Conservation (phyloP, 202 grass and related monocot species). For the Schoenoplectus tabernaemontani region DNA sequence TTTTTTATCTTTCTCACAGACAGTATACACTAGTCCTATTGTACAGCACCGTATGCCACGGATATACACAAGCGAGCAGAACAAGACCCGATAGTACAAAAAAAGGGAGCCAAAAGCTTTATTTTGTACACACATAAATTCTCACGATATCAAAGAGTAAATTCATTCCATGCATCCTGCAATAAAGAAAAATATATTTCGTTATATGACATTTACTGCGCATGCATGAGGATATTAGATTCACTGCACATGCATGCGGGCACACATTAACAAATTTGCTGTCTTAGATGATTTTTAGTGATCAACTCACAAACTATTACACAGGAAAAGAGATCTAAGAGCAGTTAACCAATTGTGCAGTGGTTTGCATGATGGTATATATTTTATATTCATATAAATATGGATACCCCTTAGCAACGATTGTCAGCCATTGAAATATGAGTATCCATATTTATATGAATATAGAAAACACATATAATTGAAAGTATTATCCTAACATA, state of each 20-base stretch:
- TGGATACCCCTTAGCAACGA: no score
- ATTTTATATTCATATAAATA: no score
- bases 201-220: neutral
- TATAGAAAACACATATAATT: no score
- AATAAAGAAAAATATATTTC: neutral
- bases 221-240: no score
- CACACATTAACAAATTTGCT: neutral
- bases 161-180: constrained; percentile 41
- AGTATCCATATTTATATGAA: no score
- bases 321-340: neutral
- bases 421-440: no score
- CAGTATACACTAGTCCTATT: neutral
- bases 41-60: neutral
- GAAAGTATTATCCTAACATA: no score
- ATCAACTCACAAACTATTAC: neutral
- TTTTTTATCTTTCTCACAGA: neutral
- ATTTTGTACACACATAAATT: neutral
- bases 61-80: neutral
- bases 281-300: neutral
- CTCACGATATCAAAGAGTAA: constrained; percentile 15
- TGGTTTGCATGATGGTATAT: neutral
- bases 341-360: neutral
- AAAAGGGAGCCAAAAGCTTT: neutral
- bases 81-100: neutral
- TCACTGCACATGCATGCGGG: neutral